Evolutionary conservation across 106 monocot genomes (phyloP), one percentile per base, ranked within the genome.

Genomic region (Alisma plantagoaquatica): DNA sequence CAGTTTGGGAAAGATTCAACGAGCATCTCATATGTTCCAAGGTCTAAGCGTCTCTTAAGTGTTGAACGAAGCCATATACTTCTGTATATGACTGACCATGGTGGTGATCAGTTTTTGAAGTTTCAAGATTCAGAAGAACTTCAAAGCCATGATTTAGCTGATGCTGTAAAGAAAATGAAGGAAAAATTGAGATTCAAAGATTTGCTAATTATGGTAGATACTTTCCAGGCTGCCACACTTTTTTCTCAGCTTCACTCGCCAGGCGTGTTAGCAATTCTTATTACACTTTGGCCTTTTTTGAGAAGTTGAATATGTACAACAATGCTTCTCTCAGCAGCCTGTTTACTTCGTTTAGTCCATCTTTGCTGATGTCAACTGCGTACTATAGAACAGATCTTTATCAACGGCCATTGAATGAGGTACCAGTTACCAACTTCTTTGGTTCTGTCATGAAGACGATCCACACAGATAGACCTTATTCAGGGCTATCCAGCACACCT

Each of bases 101-200:
- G 94, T 1, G 94, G 94, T 19, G 84, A 96, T 64, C 75, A 89
- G 31, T 96, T 96, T 73, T 59, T 96, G 56, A 96, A 96, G 56
- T 96, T 96, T 76, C 88, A 96, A 54, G 94, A 96, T 49, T 65
- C 65, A 32, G 88, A 88, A 71, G 94, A 96, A 57, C 88, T 96
- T 75, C 84, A 88, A 61, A 96, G 94, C 64, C 94, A 96, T 76
- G 94, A 96, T 81, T 78, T 96, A 75, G 88, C 88, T 47, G 94
- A 96, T 81, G 84, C 73, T 52, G 94, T 89, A 33, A 96, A 84
- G 49, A 87, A 94, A 61, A 89, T 96, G 88, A 89, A 81, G 52
- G 94, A 96, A 64, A 88, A 94, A 49, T 72, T 59, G 53, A 96
- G 88, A 73, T 96, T 94, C 66, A 96, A 96, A 66, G 94, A 96